These are phyloP conservation scores for Simplicillium aogashimaense DNA, from an alignment of 2,329 filamentous ascomycete genomes.

Conservation along the genomic window DNA sequence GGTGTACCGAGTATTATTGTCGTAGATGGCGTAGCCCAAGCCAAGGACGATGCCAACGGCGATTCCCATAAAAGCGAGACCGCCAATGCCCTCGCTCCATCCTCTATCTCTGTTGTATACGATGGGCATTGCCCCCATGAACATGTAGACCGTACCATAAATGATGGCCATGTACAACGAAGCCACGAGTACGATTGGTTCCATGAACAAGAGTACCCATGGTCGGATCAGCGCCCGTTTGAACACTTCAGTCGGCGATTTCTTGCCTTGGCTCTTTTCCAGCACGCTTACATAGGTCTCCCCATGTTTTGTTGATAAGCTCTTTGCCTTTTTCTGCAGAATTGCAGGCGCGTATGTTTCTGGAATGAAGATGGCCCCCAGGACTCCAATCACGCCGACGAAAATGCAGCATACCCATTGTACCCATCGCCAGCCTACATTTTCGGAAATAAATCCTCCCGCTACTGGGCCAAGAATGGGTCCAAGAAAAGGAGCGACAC, in stretches of 20 bases:
- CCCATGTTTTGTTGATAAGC: conserved; percentile 34
- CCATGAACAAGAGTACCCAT: conserved; percentile 49
- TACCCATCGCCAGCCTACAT: conserved; percentile 49
- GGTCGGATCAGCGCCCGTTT: conserved; percentile 42
- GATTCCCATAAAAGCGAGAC: conserved; percentile 49
- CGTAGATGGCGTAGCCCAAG: conserved; percentile 34
- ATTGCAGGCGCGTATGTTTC: conserved; percentile 45
- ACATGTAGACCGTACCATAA: conserved; percentile 37
- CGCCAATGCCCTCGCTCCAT: conserved; percentile 40
- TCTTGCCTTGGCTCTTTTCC: conserved; percentile 24
- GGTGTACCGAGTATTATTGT: conserved; percentile 28
- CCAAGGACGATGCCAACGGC: conserved; percentile 46
- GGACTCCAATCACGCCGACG: conserved; percentile 40
- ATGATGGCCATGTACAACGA: conserved; percentile 48
- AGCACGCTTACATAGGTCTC: conserved; percentile 36
- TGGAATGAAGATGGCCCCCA: conserved; percentile 31
- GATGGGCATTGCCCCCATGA: conserved; percentile 38
- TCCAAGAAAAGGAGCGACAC: conserved; percentile 48
- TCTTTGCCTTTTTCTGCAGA: conserved; percentile 32
- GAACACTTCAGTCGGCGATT: conserved; percentile 33
- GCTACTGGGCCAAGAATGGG: conserved; percentile 44
- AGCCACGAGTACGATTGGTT: conserved; percentile 51
- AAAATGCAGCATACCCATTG: conserved; percentile 46
- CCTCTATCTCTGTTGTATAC: conserved; percentile 43
- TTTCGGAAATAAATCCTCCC: conserved; percentile 46